These are phyloP conservation scores for Penicillium sp. DNA, from an alignment of 2,329 filamentous ascomycete genomes.

Conservation along the genomic window DNA sequence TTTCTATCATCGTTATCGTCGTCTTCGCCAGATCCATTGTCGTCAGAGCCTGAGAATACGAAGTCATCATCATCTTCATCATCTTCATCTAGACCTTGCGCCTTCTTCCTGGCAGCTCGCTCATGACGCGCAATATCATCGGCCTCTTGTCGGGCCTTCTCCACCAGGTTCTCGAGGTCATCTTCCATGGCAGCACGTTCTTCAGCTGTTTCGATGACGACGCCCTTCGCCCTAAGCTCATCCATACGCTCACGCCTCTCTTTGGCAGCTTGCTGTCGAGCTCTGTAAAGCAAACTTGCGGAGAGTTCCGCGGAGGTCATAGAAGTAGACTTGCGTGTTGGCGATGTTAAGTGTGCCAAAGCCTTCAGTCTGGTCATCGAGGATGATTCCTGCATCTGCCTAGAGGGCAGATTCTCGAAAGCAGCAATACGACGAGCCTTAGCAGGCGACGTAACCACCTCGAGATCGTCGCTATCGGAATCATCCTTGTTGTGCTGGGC, in stretches of 20 bases:
- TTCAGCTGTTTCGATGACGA: conserved; percentile 79
- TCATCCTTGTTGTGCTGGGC: conserved; percentile 38
- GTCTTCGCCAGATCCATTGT: conserved; percentile 40
- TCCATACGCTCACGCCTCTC: conserved; percentile 77
- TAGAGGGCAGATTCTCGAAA: conserved; percentile 67
- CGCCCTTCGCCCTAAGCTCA: conserved; percentile 72
- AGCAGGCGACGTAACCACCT: conserved; percentile 55
- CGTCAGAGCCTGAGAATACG: conserved; percentile 48
- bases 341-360: conserved; percentile 67
- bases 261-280: conserved; percentile 73
- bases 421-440: conserved; percentile 52
- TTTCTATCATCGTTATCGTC: conserved; percentile 32
- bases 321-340: conserved; percentile 51
- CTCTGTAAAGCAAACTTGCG: conserved; percentile 64
- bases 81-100: conserved; percentile 54
- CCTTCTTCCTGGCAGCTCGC: conserved; percentile 66
- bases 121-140: conserved; percentile 76
- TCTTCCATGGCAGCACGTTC: conserved; percentile 79
- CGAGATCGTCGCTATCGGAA: conserved; percentile 57
- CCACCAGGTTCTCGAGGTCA: conserved; percentile 82
- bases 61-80: conserved; percentile 52
- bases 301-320: conserved; percentile 72
- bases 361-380: conserved; percentile 68
- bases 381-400: conserved; percentile 57
- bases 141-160: conserved; percentile 77